phyloP scores from a whole-genome alignment of 768 basidiomycete genomes.

The Tylopilus intermedius region DNA sequence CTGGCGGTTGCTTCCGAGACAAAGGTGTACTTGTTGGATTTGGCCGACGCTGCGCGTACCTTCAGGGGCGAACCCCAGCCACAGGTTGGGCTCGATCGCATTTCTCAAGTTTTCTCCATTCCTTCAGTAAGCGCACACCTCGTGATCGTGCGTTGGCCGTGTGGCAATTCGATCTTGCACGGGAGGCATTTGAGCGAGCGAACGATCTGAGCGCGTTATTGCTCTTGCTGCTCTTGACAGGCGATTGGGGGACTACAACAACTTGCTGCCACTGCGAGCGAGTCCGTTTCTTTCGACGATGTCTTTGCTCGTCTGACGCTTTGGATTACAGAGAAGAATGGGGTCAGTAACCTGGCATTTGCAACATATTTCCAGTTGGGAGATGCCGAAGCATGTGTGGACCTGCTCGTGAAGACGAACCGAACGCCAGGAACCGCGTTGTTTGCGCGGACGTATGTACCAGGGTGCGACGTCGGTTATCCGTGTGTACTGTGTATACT shows the following conservation, averaged over 20 bases:
- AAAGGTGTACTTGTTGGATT: constrained; percentile 71
- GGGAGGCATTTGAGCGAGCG: too few species aligned
- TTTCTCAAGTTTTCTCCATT: constrained; percentile 63
- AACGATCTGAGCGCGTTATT: too few species aligned
- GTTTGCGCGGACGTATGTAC: constrained; percentile 91
- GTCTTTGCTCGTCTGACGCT: too few species aligned
- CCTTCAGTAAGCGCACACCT: constrained; percentile 51
- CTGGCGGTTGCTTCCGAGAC: constrained; percentile 80
- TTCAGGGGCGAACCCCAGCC: constrained; percentile 62
- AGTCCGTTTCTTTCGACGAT: too few species aligned
- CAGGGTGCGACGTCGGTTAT: constrained; percentile 46
- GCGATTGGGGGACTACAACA: constrained; percentile 19
- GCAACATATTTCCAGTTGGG: too few species aligned
- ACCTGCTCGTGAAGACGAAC: constrained; percentile 78
- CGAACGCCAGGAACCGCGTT: constrained; percentile 89
- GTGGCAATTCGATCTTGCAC: too few species aligned
- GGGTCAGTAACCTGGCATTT: too few species aligned
- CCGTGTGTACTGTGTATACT: neutral
- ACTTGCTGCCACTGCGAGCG: constrained; percentile 48
- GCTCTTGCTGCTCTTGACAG: too few species aligned
- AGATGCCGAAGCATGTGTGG: constrained; percentile 67
- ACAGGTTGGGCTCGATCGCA: constrained; percentile 63
- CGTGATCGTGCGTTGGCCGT: too few species aligned
- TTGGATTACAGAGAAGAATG: too few species aligned
- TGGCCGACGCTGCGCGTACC: constrained; percentile 54